A percentile compares a stretch with the other conserved stretches of the same genome.
Evolutionary conservation across 306 rosid species (phyloP).

Genomic region (Corylus heterophylla): DNA sequence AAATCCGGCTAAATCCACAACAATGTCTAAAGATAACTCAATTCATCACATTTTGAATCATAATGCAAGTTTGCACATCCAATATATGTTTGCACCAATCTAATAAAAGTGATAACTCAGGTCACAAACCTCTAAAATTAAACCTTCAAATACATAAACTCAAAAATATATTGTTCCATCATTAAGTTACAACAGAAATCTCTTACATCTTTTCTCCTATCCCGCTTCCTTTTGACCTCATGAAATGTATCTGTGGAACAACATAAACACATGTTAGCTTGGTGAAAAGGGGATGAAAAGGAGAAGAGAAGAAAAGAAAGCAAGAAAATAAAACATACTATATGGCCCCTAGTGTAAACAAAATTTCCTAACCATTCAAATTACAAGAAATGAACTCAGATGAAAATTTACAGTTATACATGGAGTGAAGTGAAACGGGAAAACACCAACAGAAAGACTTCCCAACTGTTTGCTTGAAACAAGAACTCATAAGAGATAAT

Average conservation of each 20-base stretch:
- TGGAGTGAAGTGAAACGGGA: neutral
- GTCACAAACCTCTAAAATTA: slow-evolving; percentile 15
- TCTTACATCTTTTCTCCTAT: slow-evolving; percentile 83
- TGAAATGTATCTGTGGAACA: slow-evolving; percentile 78
- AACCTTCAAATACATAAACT: slow-evolving; percentile 1
- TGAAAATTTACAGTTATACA: neutral
- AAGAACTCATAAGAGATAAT: slow-evolving; percentile 14
- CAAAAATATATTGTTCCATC: slow-evolving; percentile 14
- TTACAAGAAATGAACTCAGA: neutral
- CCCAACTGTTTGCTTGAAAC: slow-evolving; percentile 3
- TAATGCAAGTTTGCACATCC: neutral
- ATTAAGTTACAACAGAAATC: slow-evolving; percentile 22
- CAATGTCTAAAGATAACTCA: neutral
- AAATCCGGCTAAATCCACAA: neutral
- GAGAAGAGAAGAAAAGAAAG: slow-evolving; percentile 4
- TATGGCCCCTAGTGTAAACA: neutral
- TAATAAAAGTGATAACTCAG: slow-evolving; percentile 14
- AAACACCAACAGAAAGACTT: neutral
- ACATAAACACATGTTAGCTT: neutral
- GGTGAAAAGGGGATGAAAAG: neutral
- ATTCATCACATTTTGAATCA: neutral
- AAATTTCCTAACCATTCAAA: neutral
- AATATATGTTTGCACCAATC: neutral
- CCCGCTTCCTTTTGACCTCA: slow-evolving; percentile 90
- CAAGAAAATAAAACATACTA: slow-evolving; percentile 14